Evolutionary conservation across 2,329 filamentous ascomycete species (phyloP).

Genomic region (Talaromyces sp.): DNA sequence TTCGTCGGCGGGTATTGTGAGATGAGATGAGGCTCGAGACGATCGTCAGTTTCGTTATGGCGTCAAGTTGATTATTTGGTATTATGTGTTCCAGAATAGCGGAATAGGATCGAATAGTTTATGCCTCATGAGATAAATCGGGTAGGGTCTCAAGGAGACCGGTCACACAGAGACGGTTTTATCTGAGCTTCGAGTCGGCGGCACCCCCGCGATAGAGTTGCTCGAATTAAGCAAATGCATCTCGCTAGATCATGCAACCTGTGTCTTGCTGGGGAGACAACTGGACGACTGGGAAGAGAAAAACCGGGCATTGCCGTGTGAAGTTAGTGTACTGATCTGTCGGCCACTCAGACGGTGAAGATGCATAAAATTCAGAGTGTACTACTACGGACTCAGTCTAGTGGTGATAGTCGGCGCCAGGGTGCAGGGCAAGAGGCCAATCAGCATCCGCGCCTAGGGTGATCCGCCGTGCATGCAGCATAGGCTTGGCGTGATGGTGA

Average conservation of each 20-base stretch:
- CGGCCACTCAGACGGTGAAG: background rate
- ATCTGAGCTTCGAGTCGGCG: background rate
- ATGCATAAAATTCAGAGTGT: background rate
- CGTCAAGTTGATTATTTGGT: conserved; percentile 4
- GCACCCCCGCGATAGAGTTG: background rate
- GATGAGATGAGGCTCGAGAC: background rate
- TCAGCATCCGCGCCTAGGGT: conserved; percentile 3
- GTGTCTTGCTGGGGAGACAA: background rate
- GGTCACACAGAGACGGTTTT: background rate
- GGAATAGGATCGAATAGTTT: background rate
- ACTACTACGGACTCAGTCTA: background rate
- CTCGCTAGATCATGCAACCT: conserved; percentile 1
- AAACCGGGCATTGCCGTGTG: background rate
- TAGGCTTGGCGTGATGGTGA: conserved; percentile 5
- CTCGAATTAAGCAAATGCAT: background rate
- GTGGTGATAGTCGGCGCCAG: background rate
- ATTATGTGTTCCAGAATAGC: background rate
- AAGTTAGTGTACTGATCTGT: background rate
- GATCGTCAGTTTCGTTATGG: conserved; percentile 5
- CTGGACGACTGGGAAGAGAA: background rate
- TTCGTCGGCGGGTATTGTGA: background rate
- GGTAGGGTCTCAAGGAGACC: background rate
- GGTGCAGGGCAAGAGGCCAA: background rate
- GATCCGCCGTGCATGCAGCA: conserved; percentile 7
- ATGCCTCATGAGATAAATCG: background rate